Conservation (phyloP, 2,329 filamentous ascomycete genomes). For the Nemania sp. region DNA sequence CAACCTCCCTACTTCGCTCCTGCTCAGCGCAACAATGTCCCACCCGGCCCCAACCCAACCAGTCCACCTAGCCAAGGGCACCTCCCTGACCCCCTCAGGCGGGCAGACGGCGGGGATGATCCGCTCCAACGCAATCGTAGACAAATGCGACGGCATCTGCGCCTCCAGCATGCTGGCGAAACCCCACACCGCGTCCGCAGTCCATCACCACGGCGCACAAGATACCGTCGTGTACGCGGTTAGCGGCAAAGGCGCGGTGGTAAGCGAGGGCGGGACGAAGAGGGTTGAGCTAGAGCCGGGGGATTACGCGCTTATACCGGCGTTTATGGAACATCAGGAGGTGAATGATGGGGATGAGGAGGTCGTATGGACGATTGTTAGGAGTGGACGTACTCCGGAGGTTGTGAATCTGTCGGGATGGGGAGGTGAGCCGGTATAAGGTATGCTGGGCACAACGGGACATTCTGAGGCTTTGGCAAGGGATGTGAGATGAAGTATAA, state of each 20-base stretch:
- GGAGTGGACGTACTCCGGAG: constrained; percentile 60
- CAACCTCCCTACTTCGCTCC: neutral
- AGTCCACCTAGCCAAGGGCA: constrained; percentile 54
- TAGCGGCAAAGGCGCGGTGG: constrained; percentile 59
- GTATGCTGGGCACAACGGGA: no score
- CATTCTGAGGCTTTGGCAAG: no score
- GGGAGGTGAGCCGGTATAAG: constrained; percentile 50
- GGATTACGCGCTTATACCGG: constrained; percentile 66
- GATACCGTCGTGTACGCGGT: constrained; percentile 66
- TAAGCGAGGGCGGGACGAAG: constrained; percentile 61
- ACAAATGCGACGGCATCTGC: constrained; percentile 61
- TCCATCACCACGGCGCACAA: constrained; percentile 67
- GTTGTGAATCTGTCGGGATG: constrained; percentile 63
- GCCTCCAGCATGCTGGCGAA: constrained; percentile 62
- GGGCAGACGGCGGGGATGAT: constrained; percentile 66
- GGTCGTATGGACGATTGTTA: constrained; percentile 64
- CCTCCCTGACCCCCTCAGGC: constrained; percentile 54
- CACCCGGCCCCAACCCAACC: constrained; percentile 46
- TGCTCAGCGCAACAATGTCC: constrained; percentile 32
- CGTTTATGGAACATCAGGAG: constrained; percentile 66
- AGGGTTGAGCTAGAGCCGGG: constrained; percentile 61
- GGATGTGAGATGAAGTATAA: neutral
- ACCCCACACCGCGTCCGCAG: constrained; percentile 59
- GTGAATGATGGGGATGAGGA: constrained; percentile 67
- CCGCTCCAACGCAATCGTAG: constrained; percentile 59